phyloP scores from a whole-genome alignment of 179 eudicot genomes.

The Carnegiea gigantea region DNA sequence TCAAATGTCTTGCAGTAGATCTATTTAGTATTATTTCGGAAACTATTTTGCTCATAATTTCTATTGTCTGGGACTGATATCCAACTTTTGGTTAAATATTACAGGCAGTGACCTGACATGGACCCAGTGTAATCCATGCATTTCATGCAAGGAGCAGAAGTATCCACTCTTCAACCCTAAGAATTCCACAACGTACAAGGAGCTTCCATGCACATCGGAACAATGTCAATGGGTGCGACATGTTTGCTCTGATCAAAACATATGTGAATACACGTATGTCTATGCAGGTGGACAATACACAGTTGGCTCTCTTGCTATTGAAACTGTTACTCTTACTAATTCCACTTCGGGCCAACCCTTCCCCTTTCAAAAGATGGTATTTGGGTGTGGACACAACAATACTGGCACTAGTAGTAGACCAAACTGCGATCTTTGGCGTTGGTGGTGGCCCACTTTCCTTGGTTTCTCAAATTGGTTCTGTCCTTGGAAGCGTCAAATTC shows the following conservation, averaged over 20 bases:
- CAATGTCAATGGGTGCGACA: constrained; percentile 16
- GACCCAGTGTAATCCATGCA: constrained; percentile 37
- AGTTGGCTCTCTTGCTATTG: constrained; percentile 24
- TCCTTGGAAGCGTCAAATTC: constrained; percentile 1
- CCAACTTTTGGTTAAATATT: background rate
- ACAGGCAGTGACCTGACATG: constrained; percentile 31
- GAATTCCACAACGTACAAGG: constrained; percentile 13
- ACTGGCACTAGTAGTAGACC: background rate
- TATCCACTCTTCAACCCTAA: constrained; percentile 23
- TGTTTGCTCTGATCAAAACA: background rate
- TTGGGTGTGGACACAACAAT: constrained; percentile 30
- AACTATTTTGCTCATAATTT: no score
- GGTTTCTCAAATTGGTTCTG: constrained; percentile 13
- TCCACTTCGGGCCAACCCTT: background rate
- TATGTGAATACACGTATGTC: constrained; percentile 10
- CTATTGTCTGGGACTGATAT: no score
- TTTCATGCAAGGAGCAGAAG: constrained; percentile 22
- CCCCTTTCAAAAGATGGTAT: background rate
- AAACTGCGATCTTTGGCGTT: constrained; percentile 13
- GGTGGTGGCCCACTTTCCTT: constrained; percentile 17
- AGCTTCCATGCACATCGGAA: background rate
- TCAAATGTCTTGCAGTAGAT: no score
- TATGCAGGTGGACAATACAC: constrained; percentile 24
- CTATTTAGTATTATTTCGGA: no score
- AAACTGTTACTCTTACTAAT: constrained; percentile 24